Base-by-base conservation (phyloP, 176 grass and related monocot species). In the Oryza longistaminata region DNA sequence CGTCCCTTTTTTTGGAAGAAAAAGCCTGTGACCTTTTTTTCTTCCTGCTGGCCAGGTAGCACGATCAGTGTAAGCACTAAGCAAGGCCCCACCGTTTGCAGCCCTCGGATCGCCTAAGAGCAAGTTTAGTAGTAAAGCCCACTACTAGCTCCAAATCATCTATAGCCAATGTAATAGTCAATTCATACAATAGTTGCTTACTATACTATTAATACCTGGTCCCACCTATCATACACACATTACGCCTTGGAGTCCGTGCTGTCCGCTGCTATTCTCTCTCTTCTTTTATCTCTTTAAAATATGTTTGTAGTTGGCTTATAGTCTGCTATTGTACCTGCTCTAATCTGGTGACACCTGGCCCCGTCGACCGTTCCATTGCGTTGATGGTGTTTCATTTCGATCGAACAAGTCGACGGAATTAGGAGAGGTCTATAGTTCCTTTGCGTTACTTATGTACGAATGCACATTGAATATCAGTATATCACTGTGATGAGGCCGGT, bases 81-180 rank as follows among this genome's bases (percentile, higher is more conserved):
- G 37, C n/a, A 13, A n/a, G 61, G 49, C 82, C 88, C 88, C 71
- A 81, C 82, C 62, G 65, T 52, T 43, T 43, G 50, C 79, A 77
- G 14, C 53, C 64, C 21, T 70, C 14, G 22, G 33, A 34, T 70
- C 50, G 17, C 31, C 19, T 62, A n/a, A n/a, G n/a, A n/a, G n/a
- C n/a, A n/a, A n/a, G n/a, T n/a, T n/a, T n/a, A n/a, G n/a, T n/a
- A n/a, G n/a, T n/a, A n/a, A n/a, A n/a, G n/a, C n/a, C n/a, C n/a
- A n/a, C n/a, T n/a, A n/a, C n/a, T n/a, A n/a, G n/a, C n/a, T n/a
- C n/a, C n/a, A n/a, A n/a, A n/a, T n/a, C n/a, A n/a, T n/a, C n/a
- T n/a, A n/a, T n/a, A n/a, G n/a, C n/a, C n/a, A n/a, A n/a, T n/a
- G n/a, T n/a, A n/a, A n/a, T n/a, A n/a, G n/a, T n/a, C n/a, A n/a